A percentile compares a stretch with the other conserved stretches of the same genome.
Conservation (phyloP, 2,329 filamentous ascomycete species). For the Volutella citrinella region DNA sequence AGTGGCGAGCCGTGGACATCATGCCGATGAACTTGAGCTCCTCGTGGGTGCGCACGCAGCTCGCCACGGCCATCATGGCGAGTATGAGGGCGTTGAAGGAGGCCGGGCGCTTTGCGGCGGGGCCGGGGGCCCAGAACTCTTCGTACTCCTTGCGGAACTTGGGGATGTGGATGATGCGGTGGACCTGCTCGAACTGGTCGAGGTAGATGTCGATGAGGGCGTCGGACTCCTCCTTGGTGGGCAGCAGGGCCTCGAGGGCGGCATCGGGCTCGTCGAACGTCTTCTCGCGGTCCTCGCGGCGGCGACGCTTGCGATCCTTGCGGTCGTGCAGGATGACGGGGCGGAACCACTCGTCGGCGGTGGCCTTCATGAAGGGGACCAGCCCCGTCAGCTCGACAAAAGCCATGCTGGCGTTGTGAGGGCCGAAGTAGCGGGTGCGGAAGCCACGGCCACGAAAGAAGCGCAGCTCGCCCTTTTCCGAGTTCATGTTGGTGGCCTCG, state of each 20-base stretch:
- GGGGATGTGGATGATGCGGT: constrained; percentile 58
- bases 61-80: constrained; percentile 57
- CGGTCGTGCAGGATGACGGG: constrained; percentile 53
- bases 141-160: constrained; percentile 56
- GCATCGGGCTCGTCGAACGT: constrained; percentile 46
- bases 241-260: constrained; percentile 49
- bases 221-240: constrained; percentile 46
- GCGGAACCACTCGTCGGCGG: constrained; percentile 58
- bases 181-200: constrained; percentile 53
- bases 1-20: constrained; percentile 54
- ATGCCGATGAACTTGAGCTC: constrained; percentile 55
- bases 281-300: constrained; percentile 50
- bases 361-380: constrained; percentile 60
- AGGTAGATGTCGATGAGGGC: constrained; percentile 49
- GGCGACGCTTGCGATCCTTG: constrained; percentile 55
- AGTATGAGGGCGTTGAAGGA: constrained; percentile 58
- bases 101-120: constrained; percentile 42
- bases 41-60: constrained; percentile 52
- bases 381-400: constrained; percentile 57
- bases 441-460: constrained; percentile 59
- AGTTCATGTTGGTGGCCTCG: constrained; percentile 37
- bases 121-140: constrained; percentile 49
- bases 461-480: constrained; percentile 51
- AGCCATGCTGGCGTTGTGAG: constrained; percentile 59
- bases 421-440: constrained; percentile 58